These are phyloP conservation scores for Chlamydomonas schloesseri DNA, from an alignment of 139 green algal genomes.

Conservation along the genomic window DNA sequence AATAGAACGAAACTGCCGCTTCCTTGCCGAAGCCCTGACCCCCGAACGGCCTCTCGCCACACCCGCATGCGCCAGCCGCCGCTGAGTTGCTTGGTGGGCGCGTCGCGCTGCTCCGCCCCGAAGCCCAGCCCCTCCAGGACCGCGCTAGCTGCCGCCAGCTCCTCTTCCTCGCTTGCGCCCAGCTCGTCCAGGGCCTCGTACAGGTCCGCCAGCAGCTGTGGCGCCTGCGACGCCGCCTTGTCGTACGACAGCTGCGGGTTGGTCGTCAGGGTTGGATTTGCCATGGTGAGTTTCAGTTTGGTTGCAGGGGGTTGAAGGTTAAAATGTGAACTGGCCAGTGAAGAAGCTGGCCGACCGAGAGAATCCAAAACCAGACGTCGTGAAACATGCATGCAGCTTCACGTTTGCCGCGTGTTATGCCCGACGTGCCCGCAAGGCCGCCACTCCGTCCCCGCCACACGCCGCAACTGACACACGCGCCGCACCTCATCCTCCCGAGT, in stretches of 20 bases:
- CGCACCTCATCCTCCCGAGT: neutral
- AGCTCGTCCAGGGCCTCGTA: slow-evolving; percentile 49
- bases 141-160: neutral
- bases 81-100: slow-evolving; percentile 53
- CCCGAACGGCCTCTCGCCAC: neutral
- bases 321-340: too few relatives aligned
- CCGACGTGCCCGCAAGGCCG: too few relatives aligned
- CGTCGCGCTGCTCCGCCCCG: neutral
- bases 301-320: too few relatives aligned
- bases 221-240: slow-evolving; percentile 10
- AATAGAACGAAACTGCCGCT: too few relatives aligned
- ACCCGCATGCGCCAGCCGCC: slow-evolving; percentile 70
- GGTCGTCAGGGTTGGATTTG: neutral
- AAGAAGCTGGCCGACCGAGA: too few relatives aligned
- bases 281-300: too few relatives aligned
- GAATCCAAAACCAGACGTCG: too few relatives aligned
- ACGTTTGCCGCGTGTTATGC: too few relatives aligned
- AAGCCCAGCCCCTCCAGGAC: slow-evolving; percentile 66
- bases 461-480: too few relatives aligned
- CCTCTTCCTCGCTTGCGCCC: slow-evolving; percentile 11
- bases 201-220: slow-evolving; percentile 31
- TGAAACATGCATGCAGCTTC: too few relatives aligned
- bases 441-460: too few relatives aligned
- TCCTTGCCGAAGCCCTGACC: too few relatives aligned
- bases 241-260: slow-evolving; percentile 13